Evolutionary conservation across 352 stramenopile species (phyloP).

Genomic region (Globisporangium yorkense): DNA sequence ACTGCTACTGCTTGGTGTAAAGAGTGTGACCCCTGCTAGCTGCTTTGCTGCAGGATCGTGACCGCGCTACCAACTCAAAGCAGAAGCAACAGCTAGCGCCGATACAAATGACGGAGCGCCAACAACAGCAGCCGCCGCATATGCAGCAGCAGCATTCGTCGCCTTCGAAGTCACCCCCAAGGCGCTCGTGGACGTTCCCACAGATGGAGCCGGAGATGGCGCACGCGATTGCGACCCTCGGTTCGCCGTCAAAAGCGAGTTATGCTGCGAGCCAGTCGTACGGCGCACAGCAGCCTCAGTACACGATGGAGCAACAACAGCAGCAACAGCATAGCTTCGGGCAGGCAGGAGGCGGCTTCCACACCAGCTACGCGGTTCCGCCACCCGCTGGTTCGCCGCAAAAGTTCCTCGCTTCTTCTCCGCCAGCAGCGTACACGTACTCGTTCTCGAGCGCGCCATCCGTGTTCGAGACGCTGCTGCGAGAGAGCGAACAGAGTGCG

Average conservation of each 20-base stretch:
- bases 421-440: constrained; percentile 10
- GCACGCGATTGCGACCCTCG: constrained; percentile 4
- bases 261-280: not conserved
- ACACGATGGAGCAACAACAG: constrained; percentile 10
- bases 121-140: not conserved
- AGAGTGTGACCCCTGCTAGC: not conserved
- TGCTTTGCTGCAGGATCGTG: constrained; percentile 8
- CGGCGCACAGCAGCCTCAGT: constrained; percentile 2
- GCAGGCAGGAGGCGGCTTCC: not conserved
- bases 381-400: constrained; percentile 3
- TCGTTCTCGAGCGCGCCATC: constrained; percentile 21
- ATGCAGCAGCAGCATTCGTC: constrained; percentile 1
- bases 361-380: not conserved
- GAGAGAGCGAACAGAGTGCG: constrained; percentile 21
- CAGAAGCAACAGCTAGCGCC: constrained; percentile 2
- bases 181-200: constrained; percentile 6
- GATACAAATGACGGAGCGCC: not conserved
- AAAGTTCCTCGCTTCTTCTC: not conserved
- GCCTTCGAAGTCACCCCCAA: constrained; percentile 8
- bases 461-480: constrained; percentile 47
- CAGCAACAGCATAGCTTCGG: constrained; percentile 7
- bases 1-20: too few relatives aligned
- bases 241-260: constrained; percentile 5
- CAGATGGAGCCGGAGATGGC: constrained; percentile 11
- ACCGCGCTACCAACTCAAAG: constrained; percentile 6